Base-by-base conservation (phyloP, 176 grass and related monocot species). In the Cocos nucifera region DNA sequence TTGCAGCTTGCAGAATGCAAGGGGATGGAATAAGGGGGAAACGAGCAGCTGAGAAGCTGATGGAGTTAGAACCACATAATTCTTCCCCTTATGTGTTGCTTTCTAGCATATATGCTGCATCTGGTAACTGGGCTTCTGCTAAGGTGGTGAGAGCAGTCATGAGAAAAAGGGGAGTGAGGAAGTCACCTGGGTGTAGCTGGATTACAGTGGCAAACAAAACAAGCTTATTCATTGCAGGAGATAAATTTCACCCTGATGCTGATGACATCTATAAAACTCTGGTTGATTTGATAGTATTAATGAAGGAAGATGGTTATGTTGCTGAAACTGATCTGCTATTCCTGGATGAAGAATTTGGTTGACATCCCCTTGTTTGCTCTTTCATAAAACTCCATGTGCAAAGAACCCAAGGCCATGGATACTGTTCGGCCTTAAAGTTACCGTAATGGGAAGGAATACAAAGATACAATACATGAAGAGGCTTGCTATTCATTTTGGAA, bases 181-280 rank as follows among this genome's bases (percentile, higher is more conserved):
- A 89, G 77, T 79, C 54, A 49, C 86, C 86, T 4, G 86, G 86
- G 51, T 75, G 67, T 51, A 89, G 81, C 76, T 85, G 81, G 81
- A 75, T 89, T 30, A 89, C 75, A 2, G 67, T 89, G 28, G 86
- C 78, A 23, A 85, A 82, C 28, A 75, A 66, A 51, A 85, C 75
- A 20, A 67, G 60, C 61, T 72, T 53, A 17, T 89, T 89, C 80
- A 20, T 79, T 69, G 78, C 80, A 70, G 77, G 79, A 62, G 86
- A 85, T 56, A 78, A 72, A 67, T 64, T 81, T 57, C 86, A 85
- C 30, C 75, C 78, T 0, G 75, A 82, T n/a, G 26, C 63, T 58
- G 22, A 58, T 22, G 54, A 35, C 55, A 85, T 89, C 54, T 73
- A 79, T 19, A 63, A 69, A 63, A 75, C 63, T 28, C 59, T 89